Conservation (phyloP, 2,329 filamentous ascomycete species). For the Botrytis tulipae region DNA sequence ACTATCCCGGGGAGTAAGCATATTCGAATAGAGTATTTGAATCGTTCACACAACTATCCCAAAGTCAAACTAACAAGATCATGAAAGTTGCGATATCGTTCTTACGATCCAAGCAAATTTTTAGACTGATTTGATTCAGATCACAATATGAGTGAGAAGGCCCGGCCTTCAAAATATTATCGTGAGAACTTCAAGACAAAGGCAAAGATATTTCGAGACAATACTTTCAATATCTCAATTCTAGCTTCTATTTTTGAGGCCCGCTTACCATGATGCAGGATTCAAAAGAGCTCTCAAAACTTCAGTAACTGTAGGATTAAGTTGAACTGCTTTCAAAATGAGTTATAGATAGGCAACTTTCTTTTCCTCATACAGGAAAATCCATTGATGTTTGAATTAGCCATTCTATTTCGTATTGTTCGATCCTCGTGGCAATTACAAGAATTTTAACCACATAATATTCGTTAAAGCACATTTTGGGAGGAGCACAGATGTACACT, state of each 20-base stretch:
- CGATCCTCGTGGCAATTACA: background rate
- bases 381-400: background rate
- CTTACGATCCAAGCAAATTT: background rate
- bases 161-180: too few relatives aligned
- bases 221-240: background rate
- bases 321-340: background rate
- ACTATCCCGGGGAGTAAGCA: too few relatives aligned
- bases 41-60: rapidly evolving
- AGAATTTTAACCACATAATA: too few relatives aligned
- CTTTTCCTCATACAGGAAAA: too few relatives aligned
- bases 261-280: background rate
- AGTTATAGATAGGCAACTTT: background rate
- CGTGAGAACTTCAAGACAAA: background rate
- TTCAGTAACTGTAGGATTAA: background rate
- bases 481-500: background rate
- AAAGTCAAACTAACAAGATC: background rate
- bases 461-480: background rate
- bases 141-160: too few relatives aligned
- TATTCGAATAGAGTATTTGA: background rate
- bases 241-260: background rate
- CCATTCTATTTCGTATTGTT: background rate
- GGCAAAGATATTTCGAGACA: background rate
- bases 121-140: too few relatives aligned
- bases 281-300: background rate
- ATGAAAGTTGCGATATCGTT: background rate